Conservation (phyloP, 805 yeast genomes). For the Candida gorgasii region DNA sequence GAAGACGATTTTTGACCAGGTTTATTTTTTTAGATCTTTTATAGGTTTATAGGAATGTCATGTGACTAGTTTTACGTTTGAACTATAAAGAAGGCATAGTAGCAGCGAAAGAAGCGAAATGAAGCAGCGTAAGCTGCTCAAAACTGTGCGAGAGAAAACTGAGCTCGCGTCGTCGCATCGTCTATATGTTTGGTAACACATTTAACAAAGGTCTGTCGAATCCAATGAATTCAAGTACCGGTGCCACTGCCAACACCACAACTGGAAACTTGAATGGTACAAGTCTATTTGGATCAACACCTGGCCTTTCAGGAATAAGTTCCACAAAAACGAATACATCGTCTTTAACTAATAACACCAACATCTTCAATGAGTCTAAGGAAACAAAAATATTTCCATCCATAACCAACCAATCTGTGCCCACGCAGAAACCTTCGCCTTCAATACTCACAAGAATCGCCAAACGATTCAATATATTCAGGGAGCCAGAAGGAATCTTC, state of each 20-base stretch:
- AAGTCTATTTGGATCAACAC: slow-evolving; percentile 25
- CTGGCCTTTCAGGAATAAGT: not conserved
- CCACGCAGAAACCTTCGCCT: slow-evolving; percentile 5
- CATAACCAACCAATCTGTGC: slow-evolving; percentile 3
- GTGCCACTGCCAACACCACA: slow-evolving; percentile 7
- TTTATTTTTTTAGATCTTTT: slow-evolving; percentile 9
- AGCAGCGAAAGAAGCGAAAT: too few species aligned
- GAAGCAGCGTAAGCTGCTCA: too few species aligned
- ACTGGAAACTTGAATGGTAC: too few species aligned
- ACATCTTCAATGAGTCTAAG: not conserved
- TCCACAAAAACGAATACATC: not conserved
- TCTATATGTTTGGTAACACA: slow-evolving; percentile 8
- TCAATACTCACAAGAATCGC: slow-evolving; percentile 12
- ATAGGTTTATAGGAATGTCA: not conserved
- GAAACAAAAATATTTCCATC: slow-evolving; percentile 12
- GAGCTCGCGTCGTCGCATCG: too few species aligned
- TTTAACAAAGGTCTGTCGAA: too few species aligned
- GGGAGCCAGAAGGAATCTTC: slow-evolving; percentile 12
- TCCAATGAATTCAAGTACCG: too few species aligned
- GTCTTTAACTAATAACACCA: not conserved
- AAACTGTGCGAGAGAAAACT: too few species aligned
- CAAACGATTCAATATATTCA: slow-evolving; percentile 14
- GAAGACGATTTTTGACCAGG: slow-evolving; percentile 54
- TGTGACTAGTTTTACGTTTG: too few species aligned
- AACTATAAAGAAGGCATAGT: too few species aligned